A percentile compares a stretch with the other conserved stretches of the same genome.
phyloP scores from a whole-genome alignment of 2,329 filamentous ascomycete genomes.

The Pseudovirgaria hyperparasitica region DNA sequence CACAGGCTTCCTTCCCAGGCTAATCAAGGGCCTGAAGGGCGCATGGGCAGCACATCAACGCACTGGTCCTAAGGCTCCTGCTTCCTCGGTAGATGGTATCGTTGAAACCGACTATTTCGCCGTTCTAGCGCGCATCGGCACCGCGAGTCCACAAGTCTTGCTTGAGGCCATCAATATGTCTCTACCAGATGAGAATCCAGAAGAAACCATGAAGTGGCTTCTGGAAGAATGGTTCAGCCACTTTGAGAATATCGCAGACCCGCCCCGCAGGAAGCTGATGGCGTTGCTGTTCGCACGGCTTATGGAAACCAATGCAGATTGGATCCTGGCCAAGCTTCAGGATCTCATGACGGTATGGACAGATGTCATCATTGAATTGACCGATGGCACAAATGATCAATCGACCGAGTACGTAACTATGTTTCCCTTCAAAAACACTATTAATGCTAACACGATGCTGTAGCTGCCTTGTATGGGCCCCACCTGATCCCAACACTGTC shows the following conservation, averaged over 20 bases:
- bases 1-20: slow-evolving; percentile 44
- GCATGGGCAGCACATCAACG: slow-evolving; percentile 61
- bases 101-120: slow-evolving; percentile 77
- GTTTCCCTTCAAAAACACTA: not conserved
- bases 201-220: slow-evolving; percentile 32
- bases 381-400: slow-evolving; percentile 43
- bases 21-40: slow-evolving; percentile 30
- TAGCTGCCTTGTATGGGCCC: slow-evolving; percentile 31
- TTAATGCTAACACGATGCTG: slow-evolving; percentile 2
- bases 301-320: slow-evolving; percentile 47
- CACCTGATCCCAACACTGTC: slow-evolving; percentile 15
- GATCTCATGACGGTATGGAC: slow-evolving; percentile 68
- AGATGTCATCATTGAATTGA: slow-evolving; percentile 51
- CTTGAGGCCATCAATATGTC: slow-evolving; percentile 37
- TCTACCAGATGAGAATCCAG: slow-evolving; percentile 9
- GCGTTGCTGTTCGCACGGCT: slow-evolving; percentile 60
- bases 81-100: slow-evolving; percentile 57
- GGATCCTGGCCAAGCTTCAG: slow-evolving; percentile 51
- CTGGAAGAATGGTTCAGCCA: slow-evolving; percentile 53
- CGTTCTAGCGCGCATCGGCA: slow-evolving; percentile 64
- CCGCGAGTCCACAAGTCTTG: slow-evolving; percentile 60
- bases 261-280: slow-evolving; percentile 56
- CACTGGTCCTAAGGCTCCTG: slow-evolving; percentile 60
- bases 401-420: slow-evolving; percentile 17
- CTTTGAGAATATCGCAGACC: slow-evolving; percentile 54